Conservation (phyloP, 1,284 basidiomycete species). For the Leucoagaricus sp. region DNA sequence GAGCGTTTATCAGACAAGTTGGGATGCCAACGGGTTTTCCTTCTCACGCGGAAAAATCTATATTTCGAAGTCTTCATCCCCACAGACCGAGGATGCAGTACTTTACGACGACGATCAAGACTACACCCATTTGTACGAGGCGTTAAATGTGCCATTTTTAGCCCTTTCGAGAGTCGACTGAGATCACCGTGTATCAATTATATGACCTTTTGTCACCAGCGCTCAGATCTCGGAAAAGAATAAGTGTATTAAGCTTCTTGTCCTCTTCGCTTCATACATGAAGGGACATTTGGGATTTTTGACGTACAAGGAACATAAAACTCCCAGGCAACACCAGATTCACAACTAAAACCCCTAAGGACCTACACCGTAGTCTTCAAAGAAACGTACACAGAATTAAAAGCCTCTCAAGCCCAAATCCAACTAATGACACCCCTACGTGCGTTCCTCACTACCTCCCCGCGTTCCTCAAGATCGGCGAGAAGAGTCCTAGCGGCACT, state of each 20-base stretch:
- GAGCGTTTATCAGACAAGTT: too few species aligned
- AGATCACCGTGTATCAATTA: too few species aligned
- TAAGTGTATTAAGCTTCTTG: too few species aligned
- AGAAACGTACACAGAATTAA: neutral
- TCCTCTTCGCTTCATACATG: neutral
- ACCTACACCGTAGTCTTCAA: neutral
- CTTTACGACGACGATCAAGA: neutral
- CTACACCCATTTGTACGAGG: neutral
- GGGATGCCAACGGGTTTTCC: too few species aligned
- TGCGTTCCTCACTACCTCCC: constrained; percentile 23
- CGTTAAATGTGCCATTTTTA: too few species aligned
- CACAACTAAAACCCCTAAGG: constrained; percentile 9
- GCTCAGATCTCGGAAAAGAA: too few species aligned
- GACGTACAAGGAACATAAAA: constrained; percentile 8
- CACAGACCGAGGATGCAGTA: neutral
- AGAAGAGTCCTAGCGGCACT: constrained; percentile 35
- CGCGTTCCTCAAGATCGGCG: constrained; percentile 25
- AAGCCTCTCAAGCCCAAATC: constrained; percentile 29
- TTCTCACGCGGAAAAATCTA: neutral
- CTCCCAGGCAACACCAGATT: neutral
- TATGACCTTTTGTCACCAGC: too few species aligned
- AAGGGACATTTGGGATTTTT: neutral
- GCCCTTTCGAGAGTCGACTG: neutral
- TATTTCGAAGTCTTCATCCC: too few species aligned
- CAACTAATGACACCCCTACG: constrained; percentile 28